Conservation (phyloP, 1,284 basidiomycete species). For the Microbotryum saponariae region DNA sequence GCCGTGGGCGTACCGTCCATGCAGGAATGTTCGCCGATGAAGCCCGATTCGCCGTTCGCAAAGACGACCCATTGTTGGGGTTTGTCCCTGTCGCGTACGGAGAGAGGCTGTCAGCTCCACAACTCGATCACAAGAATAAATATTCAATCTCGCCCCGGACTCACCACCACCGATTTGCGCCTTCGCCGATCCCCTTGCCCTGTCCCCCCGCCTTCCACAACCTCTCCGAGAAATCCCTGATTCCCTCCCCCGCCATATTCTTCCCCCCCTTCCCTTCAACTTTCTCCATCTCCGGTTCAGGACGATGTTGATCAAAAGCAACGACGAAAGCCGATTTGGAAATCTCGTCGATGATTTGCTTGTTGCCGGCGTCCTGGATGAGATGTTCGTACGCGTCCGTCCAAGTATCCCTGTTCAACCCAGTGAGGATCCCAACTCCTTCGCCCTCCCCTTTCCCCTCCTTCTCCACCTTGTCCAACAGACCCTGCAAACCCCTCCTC, state of each 20-base stretch:
- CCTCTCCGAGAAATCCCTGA: slow-evolving; percentile 55
- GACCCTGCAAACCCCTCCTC: slow-evolving; percentile 49
- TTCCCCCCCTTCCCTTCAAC: too few relatives aligned
- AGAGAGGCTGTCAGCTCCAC: too few relatives aligned
- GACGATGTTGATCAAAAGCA: slow-evolving; percentile 58
- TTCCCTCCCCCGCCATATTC: slow-evolving; percentile 38
- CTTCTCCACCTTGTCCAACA: not conserved
- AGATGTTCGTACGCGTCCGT: slow-evolving; percentile 55
- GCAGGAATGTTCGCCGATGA: slow-evolving; percentile 85
- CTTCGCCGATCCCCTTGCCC: slow-evolving; percentile 39
- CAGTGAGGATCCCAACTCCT: slow-evolving; percentile 66
- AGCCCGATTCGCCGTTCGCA: slow-evolving; percentile 67
- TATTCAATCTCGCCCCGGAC: not conserved
- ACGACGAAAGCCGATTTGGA: slow-evolving; percentile 75
- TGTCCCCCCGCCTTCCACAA: slow-evolving; percentile 64
- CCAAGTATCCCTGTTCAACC: slow-evolving; percentile 74
- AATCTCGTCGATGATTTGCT: slow-evolving; percentile 56
- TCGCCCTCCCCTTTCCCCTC: slow-evolving; percentile 53
- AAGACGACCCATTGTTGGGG: slow-evolving; percentile 73
- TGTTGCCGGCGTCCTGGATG: slow-evolving; percentile 53
- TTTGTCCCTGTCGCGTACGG: slow-evolving; percentile 56
- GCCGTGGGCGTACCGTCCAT: slow-evolving; percentile 71
- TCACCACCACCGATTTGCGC: slow-evolving; percentile 43
- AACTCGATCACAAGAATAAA: slow-evolving; percentile 40
- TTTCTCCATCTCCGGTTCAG: slow-evolving; percentile 24